Evolutionary conservation across 176 grass and related monocot species (phyloP).

Genomic region (Miscanthus lutarioriparius): DNA sequence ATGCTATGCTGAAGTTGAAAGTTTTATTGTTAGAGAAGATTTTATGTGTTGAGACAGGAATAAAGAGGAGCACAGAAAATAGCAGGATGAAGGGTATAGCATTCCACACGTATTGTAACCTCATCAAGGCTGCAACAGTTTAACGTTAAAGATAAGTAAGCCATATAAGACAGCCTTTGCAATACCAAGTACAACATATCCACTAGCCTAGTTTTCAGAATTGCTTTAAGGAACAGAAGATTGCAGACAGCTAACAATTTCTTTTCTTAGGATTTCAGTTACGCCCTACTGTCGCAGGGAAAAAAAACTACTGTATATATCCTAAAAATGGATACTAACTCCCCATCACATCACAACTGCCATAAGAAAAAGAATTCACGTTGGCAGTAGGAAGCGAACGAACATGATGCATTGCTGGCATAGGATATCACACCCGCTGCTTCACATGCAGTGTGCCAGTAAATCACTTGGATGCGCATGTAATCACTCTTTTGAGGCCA

Average conservation of each 20-base stretch:
- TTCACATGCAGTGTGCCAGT: neutral
- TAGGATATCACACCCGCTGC: neutral
- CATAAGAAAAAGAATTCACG: neutral
- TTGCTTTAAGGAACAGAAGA: constrained; percentile 15
- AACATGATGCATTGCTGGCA: neutral
- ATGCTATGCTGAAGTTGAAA: neutral
- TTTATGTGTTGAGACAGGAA: neutral
- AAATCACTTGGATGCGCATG: neutral
- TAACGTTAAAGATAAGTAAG: neutral
- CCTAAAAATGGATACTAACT: neutral
- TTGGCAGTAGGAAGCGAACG: neutral
- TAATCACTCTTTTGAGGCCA: neutral
- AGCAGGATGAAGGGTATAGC: constrained; percentile 12
- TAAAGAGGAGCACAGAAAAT: constrained; percentile 11
- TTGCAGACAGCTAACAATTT: neutral
- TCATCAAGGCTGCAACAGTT: neutral
- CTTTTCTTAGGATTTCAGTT: constrained; percentile 19
- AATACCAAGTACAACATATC: neutral
- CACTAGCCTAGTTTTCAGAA: neutral
- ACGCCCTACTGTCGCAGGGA: neutral
- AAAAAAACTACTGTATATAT: neutral
- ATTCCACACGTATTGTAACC: neutral
- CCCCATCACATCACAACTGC: neutral
- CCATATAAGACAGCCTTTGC: neutral
- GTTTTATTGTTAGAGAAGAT: neutral